Conservation (phyloP, 805 yeast genomes). For the Scheffersomyces lignosus region DNA sequence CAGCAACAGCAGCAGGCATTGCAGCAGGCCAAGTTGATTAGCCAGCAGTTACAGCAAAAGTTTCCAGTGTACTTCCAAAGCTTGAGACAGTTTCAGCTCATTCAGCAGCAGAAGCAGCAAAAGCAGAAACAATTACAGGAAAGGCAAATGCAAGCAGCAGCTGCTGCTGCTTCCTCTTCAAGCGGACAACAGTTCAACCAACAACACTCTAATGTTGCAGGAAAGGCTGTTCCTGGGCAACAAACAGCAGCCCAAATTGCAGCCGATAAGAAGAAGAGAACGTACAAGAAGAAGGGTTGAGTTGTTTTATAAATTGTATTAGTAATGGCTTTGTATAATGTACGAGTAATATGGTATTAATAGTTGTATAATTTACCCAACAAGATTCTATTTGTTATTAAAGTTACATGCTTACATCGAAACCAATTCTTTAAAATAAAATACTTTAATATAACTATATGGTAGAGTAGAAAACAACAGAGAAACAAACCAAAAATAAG, state of each 20-base stretch:
- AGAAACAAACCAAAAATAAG: too few relatives aligned
- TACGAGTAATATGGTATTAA: too few relatives aligned
- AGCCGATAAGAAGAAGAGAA: constrained; percentile 9
- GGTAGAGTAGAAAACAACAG: too few relatives aligned
- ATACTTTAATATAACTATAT: too few relatives aligned
- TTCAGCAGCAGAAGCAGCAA: constrained; percentile 24
- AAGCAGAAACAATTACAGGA: constrained; percentile 13
- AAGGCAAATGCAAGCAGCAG: background rate
- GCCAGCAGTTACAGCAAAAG: constrained; percentile 27
- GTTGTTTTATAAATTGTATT: too few relatives aligned
- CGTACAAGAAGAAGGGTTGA: constrained; percentile 10
- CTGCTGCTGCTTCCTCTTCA: background rate
- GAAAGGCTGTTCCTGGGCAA: constrained; percentile 3
- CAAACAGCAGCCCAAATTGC: background rate
- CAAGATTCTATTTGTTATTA: background rate
- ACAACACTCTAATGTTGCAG: constrained; percentile 2
- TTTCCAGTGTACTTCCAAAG: constrained; percentile 27
- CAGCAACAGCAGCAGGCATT: constrained; percentile 46
- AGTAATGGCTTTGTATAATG: background rate
- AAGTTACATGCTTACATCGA: background rate
- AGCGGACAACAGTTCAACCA: constrained; percentile 1
- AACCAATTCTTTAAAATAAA: too few relatives aligned
- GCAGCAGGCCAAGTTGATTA: constrained; percentile 38
- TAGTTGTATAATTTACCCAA: background rate
- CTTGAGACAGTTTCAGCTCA: constrained; percentile 25